Percentiles rank a stretch among this genome's conserved stretches.
These are phyloP conservation scores for Coemansia sp. DNA, from an alignment of 371 early-diverging fungal species.

Conservation along the genomic window DNA sequence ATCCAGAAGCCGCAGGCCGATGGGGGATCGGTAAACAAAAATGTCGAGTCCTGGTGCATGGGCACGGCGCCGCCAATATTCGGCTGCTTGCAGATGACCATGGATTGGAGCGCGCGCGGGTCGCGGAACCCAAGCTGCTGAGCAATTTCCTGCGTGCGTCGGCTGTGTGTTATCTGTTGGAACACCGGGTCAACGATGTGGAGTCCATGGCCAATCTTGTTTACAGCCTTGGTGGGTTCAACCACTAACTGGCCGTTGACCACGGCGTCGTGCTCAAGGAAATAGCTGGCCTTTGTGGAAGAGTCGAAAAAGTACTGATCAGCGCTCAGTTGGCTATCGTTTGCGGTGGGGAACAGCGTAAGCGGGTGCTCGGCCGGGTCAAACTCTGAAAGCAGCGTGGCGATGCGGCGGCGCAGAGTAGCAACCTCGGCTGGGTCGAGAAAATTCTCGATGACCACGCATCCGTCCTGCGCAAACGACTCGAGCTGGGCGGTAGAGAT, in stretches of 20 bases:
- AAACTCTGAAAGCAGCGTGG: slow-evolving; percentile 63
- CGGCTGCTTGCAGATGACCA: slow-evolving; percentile 87
- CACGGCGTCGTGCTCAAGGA: slow-evolving; percentile 82
- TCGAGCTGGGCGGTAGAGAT: not conserved
- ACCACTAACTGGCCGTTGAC: slow-evolving; percentile 62
- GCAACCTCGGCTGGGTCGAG: slow-evolving; percentile 58
- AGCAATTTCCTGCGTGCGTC: slow-evolving; percentile 59
- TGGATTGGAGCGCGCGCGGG: slow-evolving; percentile 83
- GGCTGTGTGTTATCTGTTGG: slow-evolving; percentile 60
- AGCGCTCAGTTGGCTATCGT: slow-evolving; percentile 60
- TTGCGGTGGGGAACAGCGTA: slow-evolving; percentile 77
- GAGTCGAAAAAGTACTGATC: slow-evolving; percentile 86
- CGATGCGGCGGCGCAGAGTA: slow-evolving; percentile 58
- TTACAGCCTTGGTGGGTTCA: slow-evolving; percentile 67
- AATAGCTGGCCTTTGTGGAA: slow-evolving; percentile 83
- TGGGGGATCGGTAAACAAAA: slow-evolving; percentile 83
- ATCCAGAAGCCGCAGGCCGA: slow-evolving; percentile 92
- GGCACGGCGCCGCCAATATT: slow-evolving; percentile 77
- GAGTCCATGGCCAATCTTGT: slow-evolving; percentile 92
- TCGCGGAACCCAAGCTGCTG: slow-evolving; percentile 64
- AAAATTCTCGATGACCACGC: slow-evolving; percentile 69
- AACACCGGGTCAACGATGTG: slow-evolving; percentile 79
- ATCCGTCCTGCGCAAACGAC: slow-evolving; percentile 55
- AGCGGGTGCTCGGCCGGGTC: slow-evolving; percentile 75
- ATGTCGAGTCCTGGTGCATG: slow-evolving; percentile 86